A percentile compares a stretch with the other conserved stretches of the same genome.
Conservation (phyloP, 1,139 yeast genomes). For the Pichia sp. region DNA sequence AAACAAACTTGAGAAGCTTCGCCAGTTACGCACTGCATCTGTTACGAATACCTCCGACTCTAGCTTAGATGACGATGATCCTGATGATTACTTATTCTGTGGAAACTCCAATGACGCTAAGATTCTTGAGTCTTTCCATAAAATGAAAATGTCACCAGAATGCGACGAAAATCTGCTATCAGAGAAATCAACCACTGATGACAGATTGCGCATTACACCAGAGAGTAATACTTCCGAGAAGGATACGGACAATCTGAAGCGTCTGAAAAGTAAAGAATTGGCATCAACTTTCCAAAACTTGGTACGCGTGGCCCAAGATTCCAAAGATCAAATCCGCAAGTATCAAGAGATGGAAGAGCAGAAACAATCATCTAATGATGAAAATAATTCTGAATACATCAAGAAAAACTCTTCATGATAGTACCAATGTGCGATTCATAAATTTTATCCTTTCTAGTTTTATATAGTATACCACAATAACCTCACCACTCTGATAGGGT, state of each 20-base stretch:
- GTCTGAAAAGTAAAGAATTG: conserved; percentile 22
- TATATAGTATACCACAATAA: no score
- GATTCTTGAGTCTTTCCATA: conserved; percentile 18
- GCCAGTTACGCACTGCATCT: conserved; percentile 21
- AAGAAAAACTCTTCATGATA: no score
- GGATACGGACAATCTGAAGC: not conserved
- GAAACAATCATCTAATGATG: no score
- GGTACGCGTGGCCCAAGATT: conserved; percentile 26
- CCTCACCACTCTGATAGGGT: no score
- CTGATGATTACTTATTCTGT: conserved; percentile 25
- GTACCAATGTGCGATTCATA: no score
- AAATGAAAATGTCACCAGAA: conserved; percentile 9
- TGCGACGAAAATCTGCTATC: no score
- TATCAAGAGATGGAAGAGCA: conserved; percentile 21
- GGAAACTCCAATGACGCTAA: conserved; percentile 18
- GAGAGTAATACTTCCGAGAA: not conserved
- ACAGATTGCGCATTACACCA: not conserved
- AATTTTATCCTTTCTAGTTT: no score
- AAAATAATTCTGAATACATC: no score
- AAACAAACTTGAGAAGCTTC: conserved; percentile 24
- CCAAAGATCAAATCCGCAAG: conserved; percentile 23
- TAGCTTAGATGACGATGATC: conserved; percentile 23
- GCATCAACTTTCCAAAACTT: conserved; percentile 25
- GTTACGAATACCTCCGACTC: conserved; percentile 4
- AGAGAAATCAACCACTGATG: not conserved